These are phyloP conservation scores for Aquilaria sinensis DNA, from an alignment of 345 rosid species.

Conservation along the genomic window DNA sequence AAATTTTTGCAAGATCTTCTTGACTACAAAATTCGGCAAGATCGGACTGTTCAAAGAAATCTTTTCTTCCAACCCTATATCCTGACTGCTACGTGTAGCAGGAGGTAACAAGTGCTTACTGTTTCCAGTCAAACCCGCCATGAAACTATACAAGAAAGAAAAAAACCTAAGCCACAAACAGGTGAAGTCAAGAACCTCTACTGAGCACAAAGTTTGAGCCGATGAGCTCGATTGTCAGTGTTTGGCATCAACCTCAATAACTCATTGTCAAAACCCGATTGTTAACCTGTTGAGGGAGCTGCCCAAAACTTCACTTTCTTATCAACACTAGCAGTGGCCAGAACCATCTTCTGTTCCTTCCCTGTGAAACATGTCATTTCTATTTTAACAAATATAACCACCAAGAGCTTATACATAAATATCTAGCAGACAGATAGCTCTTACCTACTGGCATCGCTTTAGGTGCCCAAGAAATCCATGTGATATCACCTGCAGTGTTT, in stretches of 20 bases:
- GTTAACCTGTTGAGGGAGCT: conserved; percentile 37
- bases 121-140: not conserved
- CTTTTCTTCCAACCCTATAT: not conserved
- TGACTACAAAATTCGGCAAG: not conserved
- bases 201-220: too few relatives aligned
- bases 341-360: conserved; percentile 33
- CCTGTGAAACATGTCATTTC: conserved; percentile 38
- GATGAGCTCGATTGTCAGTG: too few relatives aligned
- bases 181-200: not conserved
- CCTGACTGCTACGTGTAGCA: too few relatives aligned
- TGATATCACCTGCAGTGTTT: conserved; percentile 65
- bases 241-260: conserved; percentile 5
- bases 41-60: not conserved
- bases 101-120: too few relatives aligned
- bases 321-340: conserved; percentile 76
- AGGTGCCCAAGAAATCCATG: conserved; percentile 75
- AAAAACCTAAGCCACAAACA: not conserved
- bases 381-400: conserved; percentile 9
- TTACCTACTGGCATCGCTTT: conserved; percentile 60
- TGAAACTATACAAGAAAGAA: not conserved
- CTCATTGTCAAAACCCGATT: not conserved
- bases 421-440: not conserved
- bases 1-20: not conserved
- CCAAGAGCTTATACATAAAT: not conserved
- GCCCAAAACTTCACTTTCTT: conserved; percentile 94